Percentiles rank a stretch among this genome's conserved stretches.
phyloP scores from a whole-genome alignment of 1,284 basidiomycete genomes.

The Heterobasidion occidentale region DNA sequence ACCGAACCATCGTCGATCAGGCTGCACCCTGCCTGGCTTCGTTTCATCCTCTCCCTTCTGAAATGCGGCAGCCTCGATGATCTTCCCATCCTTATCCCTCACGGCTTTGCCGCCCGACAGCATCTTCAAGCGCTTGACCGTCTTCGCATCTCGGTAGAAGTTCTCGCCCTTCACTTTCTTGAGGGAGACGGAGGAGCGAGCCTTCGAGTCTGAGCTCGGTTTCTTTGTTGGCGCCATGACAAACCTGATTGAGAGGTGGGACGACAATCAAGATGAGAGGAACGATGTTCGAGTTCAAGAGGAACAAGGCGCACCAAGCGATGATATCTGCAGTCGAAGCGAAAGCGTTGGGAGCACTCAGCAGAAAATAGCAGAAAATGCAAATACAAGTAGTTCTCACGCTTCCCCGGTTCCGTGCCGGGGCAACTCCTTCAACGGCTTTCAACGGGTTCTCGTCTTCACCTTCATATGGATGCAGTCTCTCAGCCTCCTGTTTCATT shows the following conservation, averaged over 20 bases:
- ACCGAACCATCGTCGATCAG: slow-evolving; percentile 96
- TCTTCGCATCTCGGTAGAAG: slow-evolving; percentile 90
- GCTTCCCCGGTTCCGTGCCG: too few relatives aligned
- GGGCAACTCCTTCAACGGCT: too few relatives aligned
- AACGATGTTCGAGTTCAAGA: too few relatives aligned
- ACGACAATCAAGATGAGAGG: too few relatives aligned
- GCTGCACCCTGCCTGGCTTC: slow-evolving; percentile 82
- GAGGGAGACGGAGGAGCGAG: slow-evolving; percentile 46
- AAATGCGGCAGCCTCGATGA: slow-evolving; percentile 87
- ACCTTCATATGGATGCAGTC: too few relatives aligned
- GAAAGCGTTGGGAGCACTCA: too few relatives aligned
- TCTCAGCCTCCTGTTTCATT: too few relatives aligned
- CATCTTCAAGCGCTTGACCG: slow-evolving; percentile 80
- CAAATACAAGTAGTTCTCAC: too few relatives aligned
- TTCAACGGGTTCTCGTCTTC: too few relatives aligned
- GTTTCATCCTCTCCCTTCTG: slow-evolving; percentile 89
- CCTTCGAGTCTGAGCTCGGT: slow-evolving; percentile 33
- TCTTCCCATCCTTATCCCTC: slow-evolving; percentile 83
- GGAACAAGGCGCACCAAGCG: too few relatives aligned
- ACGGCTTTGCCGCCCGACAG: slow-evolving; percentile 86
- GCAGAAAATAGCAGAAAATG: too few relatives aligned
- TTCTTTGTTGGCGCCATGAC: slow-evolving; percentile 51
- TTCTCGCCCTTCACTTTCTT: slow-evolving; percentile 85
- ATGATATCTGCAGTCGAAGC: too few relatives aligned
- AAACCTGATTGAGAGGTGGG: neutral